phyloP scores from a whole-genome alignment of 169 alveolate genomes.

The Neospora caninum region DNA sequence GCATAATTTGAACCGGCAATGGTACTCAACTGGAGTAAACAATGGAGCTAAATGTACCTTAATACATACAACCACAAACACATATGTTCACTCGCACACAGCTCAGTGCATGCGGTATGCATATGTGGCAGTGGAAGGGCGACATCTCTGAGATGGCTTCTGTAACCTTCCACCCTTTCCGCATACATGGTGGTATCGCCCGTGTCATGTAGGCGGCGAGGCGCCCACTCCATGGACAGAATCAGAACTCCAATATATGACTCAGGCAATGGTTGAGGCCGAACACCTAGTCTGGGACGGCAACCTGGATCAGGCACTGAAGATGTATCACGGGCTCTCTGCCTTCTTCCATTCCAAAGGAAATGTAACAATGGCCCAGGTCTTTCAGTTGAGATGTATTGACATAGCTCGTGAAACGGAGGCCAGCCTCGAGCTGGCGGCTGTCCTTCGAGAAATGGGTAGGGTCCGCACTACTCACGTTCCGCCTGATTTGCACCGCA shows the following conservation, averaged over 20 bases:
- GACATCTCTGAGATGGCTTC: too few species aligned
- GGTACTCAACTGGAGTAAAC: too few species aligned
- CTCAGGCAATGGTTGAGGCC: not conserved
- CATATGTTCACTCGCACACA: too few species aligned
- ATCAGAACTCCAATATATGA: not conserved
- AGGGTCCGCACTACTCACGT: not conserved
- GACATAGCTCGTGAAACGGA: not conserved
- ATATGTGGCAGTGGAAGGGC: too few species aligned
- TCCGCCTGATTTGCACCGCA: too few species aligned
- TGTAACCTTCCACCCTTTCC: too few species aligned
- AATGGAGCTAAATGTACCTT: too few species aligned
- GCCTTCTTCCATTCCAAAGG: not conserved
- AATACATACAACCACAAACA: too few species aligned
- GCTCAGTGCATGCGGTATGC: too few species aligned
- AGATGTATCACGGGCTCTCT: conserved; percentile 18
- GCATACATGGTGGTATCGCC: too few species aligned
- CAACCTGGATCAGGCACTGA: not conserved
- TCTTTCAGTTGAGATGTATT: not conserved
- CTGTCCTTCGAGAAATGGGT: conserved; percentile 19
- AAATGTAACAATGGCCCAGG: not conserved
- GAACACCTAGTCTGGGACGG: not conserved
- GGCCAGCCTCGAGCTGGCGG: conserved; percentile 1
- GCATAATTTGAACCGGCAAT: too few species aligned
- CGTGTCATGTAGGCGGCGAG: not conserved
- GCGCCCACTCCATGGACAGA: not conserved